Base-by-base conservation (phyloP, 495 filamentous ascomycete species). In the Neurospora sublineolata region DNA sequence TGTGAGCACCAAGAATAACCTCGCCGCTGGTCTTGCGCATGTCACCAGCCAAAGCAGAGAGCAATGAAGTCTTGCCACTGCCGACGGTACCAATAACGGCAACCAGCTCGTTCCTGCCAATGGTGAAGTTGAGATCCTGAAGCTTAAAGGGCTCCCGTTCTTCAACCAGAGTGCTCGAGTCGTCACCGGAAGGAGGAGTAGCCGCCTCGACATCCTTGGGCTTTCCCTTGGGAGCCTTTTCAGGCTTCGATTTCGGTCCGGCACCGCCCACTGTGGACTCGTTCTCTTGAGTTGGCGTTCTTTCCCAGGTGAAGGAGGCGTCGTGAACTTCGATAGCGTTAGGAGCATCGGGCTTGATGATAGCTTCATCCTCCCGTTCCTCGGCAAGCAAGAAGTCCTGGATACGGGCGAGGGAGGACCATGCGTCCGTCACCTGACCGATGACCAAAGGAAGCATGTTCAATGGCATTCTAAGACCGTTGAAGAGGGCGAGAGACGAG, bases 281-380 rank as follows among this genome's bases (percentile, higher is more conserved):
- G 0, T 81, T 68, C 44, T 90, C 87, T 72, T 90, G 87, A 1
- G 88, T 90, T 1, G 89, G 85, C 9, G 89, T 89, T 36, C 90
- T 86, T 78, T 98, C 94, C 95, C 95, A 99, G 0, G 94, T 97
- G 77, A 97, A 97, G n/a, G 86, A 87, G 0, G 92, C 94, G 75
- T 88, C 72, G 16, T 87, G 82, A 74, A 97, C 84, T 68, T 90
- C 88, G 60, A 97, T 86, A 0, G 94, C 95, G 71, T 89, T 84
- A 11, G 87, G 80, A 71, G 85, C 85, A 23, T 89, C 83, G 16
- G 85, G 80, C 68, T 94, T 84, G 77, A 88, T 86, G 9, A 85
- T 77, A 12, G 90, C 87, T 46, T 92, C 89, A 70, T 97, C 94
- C 36, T 88, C 84, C 38, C 90, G 86, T 78, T 99, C 95, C 78